Conservation (phyloP, 2,329 filamentous ascomycete genomes). For the Xylaria multiplex region DNA sequence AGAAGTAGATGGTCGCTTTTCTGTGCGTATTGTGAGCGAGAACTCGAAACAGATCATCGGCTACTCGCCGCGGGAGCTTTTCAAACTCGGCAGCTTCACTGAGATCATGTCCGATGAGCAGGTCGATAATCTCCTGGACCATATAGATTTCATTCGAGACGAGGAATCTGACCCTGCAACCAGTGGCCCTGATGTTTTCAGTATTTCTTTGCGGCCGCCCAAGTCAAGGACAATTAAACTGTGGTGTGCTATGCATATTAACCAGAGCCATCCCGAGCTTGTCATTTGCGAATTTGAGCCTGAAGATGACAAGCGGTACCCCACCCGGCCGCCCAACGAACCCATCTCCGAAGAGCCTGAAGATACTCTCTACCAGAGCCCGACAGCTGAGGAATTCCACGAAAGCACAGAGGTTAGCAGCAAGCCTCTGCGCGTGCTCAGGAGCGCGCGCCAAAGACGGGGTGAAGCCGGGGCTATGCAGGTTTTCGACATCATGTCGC, state of each 20-base stretch:
- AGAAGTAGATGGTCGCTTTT: slow-evolving; percentile 72
- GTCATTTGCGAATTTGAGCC: slow-evolving; percentile 90
- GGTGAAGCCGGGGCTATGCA: slow-evolving; percentile 88
- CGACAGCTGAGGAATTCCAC: slow-evolving; percentile 76
- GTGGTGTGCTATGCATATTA: slow-evolving; percentile 89
- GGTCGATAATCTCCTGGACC: slow-evolving; percentile 82
- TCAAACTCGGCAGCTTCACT: slow-evolving; percentile 78
- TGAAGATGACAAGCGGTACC: slow-evolving; percentile 77
- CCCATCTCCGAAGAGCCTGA: slow-evolving; percentile 70
- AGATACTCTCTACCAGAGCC: slow-evolving; percentile 77
- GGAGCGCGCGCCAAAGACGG: slow-evolving; percentile 77
- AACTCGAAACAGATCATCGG: slow-evolving; percentile 81
- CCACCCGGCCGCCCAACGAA: slow-evolving; percentile 71
- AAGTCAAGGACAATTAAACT: slow-evolving; percentile 70
- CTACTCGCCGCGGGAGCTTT: slow-evolving; percentile 79
- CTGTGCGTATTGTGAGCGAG: slow-evolving; percentile 81
- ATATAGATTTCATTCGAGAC: slow-evolving; percentile 87
- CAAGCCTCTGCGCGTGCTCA: slow-evolving; percentile 79
- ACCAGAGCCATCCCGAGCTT: slow-evolving; percentile 72
- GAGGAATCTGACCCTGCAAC: slow-evolving; percentile 78
- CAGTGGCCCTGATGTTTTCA: slow-evolving; percentile 89
- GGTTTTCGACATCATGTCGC: slow-evolving; percentile 90
- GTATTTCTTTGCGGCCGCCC: slow-evolving; percentile 73
- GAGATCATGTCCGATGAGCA: slow-evolving; percentile 87
- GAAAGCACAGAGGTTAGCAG: slow-evolving; percentile 81